Conservation (phyloP, 23 red algal species). For the Gracilariopsis chorda region DNA sequence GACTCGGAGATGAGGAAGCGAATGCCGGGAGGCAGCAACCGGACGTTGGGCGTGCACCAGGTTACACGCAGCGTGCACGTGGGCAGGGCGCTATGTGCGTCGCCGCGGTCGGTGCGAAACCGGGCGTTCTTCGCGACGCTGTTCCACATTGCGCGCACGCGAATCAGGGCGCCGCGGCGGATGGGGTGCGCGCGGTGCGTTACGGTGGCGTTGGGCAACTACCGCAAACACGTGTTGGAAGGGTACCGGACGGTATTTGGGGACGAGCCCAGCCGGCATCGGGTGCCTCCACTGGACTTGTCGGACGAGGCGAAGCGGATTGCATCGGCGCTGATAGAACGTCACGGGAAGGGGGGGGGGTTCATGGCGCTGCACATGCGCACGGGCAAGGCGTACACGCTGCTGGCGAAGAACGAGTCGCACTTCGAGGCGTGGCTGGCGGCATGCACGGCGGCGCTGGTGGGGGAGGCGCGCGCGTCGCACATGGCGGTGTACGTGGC, state of each 20-base stretch:
- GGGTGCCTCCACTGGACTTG: background rate
- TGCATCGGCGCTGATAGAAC: background rate
- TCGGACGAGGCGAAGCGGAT: background rate
- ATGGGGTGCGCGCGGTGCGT: background rate
- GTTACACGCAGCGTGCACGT: background rate
- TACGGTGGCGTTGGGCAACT: constrained; percentile 28
- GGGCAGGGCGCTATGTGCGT: background rate
- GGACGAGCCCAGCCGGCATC: background rate
- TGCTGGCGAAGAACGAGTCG: background rate
- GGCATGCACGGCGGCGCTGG: background rate
- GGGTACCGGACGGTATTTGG: background rate
- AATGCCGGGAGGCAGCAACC: background rate
- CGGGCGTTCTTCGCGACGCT: background rate
- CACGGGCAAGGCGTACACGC: constrained; percentile 19
- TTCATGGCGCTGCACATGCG: constrained; percentile 25
- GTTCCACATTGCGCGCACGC: background rate
- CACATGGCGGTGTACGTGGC: constrained; percentile 12
- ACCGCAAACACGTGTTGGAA: constrained; percentile 28
- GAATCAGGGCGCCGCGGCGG: background rate
- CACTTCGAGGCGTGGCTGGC: background rate
- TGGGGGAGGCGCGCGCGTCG: background rate
- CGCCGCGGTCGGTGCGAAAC: background rate
- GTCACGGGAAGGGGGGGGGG: background rate
- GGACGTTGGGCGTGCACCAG: background rate
- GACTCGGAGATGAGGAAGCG: background rate